phyloP scores from a whole-genome alignment of 208 protist genomes.

The Trypanosomatidae sp. region DNA sequence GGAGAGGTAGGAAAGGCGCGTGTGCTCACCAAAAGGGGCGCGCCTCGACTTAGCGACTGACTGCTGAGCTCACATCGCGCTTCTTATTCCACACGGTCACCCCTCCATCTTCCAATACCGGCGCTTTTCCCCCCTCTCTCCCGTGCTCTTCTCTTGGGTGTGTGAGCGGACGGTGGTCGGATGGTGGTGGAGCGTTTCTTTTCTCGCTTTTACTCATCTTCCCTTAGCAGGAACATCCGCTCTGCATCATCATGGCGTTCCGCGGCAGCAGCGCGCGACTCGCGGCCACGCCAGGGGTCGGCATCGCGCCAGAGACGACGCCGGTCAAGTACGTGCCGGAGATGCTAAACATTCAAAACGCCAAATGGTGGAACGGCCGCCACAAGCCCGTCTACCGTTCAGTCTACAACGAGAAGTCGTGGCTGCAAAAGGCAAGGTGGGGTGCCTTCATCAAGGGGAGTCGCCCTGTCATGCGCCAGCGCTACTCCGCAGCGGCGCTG shows the following conservation, averaged over 20 bases:
- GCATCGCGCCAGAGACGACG: constrained; percentile 89
- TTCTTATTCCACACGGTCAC: background rate
- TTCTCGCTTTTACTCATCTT: background rate
- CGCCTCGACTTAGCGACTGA: background rate
- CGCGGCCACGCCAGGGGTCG: constrained; percentile 71
- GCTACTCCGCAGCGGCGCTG: constrained; percentile 78
- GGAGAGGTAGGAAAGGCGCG: background rate
- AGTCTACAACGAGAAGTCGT: constrained; percentile 82
- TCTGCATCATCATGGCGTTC: constrained; percentile 25
- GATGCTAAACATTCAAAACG: constrained; percentile 89
- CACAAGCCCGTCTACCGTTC: constrained; percentile 60
- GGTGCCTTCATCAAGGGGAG: constrained; percentile 57
- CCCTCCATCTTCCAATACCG: background rate
- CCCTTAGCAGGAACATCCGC: background rate
- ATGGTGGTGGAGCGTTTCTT: background rate
- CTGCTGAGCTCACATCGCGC: background rate
- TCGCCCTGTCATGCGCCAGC: constrained; percentile 66
- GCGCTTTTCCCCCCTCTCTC: background rate
- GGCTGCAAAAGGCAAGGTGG: constrained; percentile 61
- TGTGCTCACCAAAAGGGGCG: background rate
- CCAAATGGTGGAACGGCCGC: constrained; percentile 78
- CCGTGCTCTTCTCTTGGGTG: background rate
- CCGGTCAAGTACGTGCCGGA: constrained; percentile 89
- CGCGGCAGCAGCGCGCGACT: constrained; percentile 35
- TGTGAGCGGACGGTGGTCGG: background rate